phyloP scores from a whole-genome alignment of 768 basidiomycete species.

The Suillus ampliporus region DNA sequence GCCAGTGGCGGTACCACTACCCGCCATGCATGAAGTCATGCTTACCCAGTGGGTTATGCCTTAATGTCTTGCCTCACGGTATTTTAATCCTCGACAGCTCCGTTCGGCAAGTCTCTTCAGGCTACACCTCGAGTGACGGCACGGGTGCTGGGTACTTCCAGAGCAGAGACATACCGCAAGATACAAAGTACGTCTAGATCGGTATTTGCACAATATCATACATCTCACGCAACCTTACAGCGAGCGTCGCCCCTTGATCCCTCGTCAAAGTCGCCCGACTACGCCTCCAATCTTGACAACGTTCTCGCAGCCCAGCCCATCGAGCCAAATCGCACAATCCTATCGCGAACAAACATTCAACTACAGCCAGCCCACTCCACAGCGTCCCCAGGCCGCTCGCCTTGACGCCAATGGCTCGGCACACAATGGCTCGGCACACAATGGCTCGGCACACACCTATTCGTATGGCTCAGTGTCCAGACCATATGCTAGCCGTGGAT shows the following conservation, averaged over 20 bases:
- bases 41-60: conserved; percentile 22
- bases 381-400: conserved; percentile 30
- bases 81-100: conserved; percentile 17
- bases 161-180: conserved; percentile 12
- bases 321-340: conserved; percentile 25
- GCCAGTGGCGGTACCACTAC: conserved; percentile 35
- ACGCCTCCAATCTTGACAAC: conserved; percentile 36
- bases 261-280: conserved; percentile 30
- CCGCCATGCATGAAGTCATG: conserved; percentile 42
- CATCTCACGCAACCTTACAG: conserved; percentile 35
- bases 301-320: conserved; percentile 23
- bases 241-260: conserved; percentile 59
- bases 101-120: conserved; percentile 19
- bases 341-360: conserved; percentile 26
- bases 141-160: conserved; percentile 19
- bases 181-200: conserved; percentile 33
- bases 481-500: conserved; percentile 53
- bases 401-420: conserved; percentile 36
- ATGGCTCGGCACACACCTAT: conserved; percentile 36
- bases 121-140: conserved; percentile 24
- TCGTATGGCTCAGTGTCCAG: conserved; percentile 32
- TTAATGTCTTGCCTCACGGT: neutral
- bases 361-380: conserved; percentile 34
- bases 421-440: no score
- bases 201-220: no score